Percentiles rank a stretch among this genome's conserved stretches.
These are phyloP conservation scores for Panicum miliaceum DNA, from an alignment of 176 grass and related monocot genomes.

Conservation along the genomic window DNA sequence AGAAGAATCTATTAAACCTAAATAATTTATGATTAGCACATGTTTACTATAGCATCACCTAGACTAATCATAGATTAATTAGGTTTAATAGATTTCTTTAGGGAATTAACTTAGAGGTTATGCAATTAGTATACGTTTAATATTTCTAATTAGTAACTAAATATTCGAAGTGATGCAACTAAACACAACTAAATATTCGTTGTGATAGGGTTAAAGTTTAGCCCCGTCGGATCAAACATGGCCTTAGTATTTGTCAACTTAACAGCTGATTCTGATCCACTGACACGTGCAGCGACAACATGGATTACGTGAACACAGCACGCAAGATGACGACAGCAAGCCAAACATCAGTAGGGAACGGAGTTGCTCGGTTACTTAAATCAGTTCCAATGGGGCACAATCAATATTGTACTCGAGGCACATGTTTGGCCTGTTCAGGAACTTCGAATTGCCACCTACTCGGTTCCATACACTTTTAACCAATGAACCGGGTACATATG, in stretches of 20 bases:
- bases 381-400: not conserved
- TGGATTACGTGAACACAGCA: not conserved
- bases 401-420: not conserved
- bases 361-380: constrained; percentile 12
- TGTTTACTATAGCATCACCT: too few species aligned
- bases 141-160: too few species aligned
- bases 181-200: too few species aligned
- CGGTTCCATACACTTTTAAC: constrained; percentile 28
- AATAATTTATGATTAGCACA: too few species aligned
- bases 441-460: constrained; percentile 9
- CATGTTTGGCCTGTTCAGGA: constrained; percentile 26
- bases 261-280: not conserved
- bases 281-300: not conserved
- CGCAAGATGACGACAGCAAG: constrained; percentile 26
- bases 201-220: too few species aligned
- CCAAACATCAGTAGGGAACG: not conserved
- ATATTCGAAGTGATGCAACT: too few species aligned
- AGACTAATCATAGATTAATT: too few species aligned
- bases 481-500: constrained; percentile 45
- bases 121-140: too few species aligned
- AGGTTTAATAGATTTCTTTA: too few species aligned
- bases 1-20: too few species aligned
- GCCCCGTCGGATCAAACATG: too few species aligned
- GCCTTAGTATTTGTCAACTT: not conserved
- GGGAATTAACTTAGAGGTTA: too few species aligned